A percentile compares a stretch with the other conserved stretches of the same genome.
Evolutionary conservation across 2,329 filamentous ascomycete species (phyloP).

Genomic region (Diaporthe sp.): DNA sequence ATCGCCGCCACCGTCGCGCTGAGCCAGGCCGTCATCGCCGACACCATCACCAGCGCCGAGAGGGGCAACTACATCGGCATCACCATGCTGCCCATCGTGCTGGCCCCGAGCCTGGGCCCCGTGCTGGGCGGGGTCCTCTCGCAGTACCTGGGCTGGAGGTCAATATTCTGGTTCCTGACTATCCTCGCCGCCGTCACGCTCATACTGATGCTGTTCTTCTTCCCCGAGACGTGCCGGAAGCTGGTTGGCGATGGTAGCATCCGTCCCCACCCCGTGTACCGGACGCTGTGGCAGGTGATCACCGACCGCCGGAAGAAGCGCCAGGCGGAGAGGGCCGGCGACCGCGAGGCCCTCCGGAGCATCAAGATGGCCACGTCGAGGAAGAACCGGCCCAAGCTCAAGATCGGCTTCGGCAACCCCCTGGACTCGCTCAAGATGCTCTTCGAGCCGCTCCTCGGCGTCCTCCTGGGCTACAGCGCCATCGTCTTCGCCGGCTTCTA

Average conservation of each 20-base stretch:
- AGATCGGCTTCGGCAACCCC: conserved; percentile 85
- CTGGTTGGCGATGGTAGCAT: conserved; percentile 61
- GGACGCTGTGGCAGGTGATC: conserved; percentile 47
- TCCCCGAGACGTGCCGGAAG: conserved; percentile 60
- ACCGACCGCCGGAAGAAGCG: conserved; percentile 39
- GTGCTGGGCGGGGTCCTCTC: conserved; percentile 65
- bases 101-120: conserved; percentile 58
- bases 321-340: conserved; percentile 30
- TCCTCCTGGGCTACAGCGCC: conserved; percentile 60
- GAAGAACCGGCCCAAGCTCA: conserved; percentile 33
- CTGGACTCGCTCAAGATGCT: conserved; percentile 85
- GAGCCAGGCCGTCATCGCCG: conserved; percentile 70
- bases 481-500: conserved; percentile 67
- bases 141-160: conserved; percentile 64
- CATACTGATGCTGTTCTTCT: conserved; percentile 55
- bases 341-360: conserved; percentile 34
- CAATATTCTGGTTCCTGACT: conserved; percentile 67
- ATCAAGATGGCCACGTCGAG: conserved; percentile 28
- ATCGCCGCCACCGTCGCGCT: conserved; percentile 73
- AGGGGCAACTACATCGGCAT: conserved; percentile 72
- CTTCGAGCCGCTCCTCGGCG: conserved; percentile 82
- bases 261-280: conserved; percentile 49
- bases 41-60: conserved; percentile 74
- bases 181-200: conserved; percentile 54
- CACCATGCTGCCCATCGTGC: conserved; percentile 61